Base-by-base conservation (phyloP, 148 eudicot genomes). In the Vaccinium myrtillus region DNA sequence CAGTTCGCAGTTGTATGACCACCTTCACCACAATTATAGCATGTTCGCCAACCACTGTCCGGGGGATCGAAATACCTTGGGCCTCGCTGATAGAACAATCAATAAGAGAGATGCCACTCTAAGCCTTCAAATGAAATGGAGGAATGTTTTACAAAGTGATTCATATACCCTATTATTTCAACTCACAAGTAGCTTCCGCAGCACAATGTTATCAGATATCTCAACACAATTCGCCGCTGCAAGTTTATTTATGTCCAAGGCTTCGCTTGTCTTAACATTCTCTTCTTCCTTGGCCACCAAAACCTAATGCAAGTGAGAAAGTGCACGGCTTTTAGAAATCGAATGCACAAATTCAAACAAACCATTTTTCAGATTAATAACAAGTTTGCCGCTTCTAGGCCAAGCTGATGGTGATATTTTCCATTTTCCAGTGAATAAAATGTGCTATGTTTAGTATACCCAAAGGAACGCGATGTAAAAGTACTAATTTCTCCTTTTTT, bases 131-230 rank as follows among this genome's bases (percentile, higher is more conserved):
- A 73, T 27, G 36, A 81, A 78, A 70, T 58, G 46, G 46, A 43
- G 46, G 46, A 54, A 46, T 82, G 48, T 73, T 73, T 70, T 63
- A 81, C 48, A 73, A 87, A 87, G 79, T 82, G 69, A 89, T 82
- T 84, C 39, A 36, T 85, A 77, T 75, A 84, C 83, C 78, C 87
- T 79, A 82, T 79, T 86, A 83, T 75, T 86, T 89, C 83, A 88
- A 94, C 99, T 95, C 95, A 97, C 99, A 89, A 97, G 98, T 90
- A 97, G 98, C 91, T 87, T 93, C 78, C 96, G 88, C 16, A 97
- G 56, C 85, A 97, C 93, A 85, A 59, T 86, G 84, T 94, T 97
- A 77, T 94, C 94, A 70, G 93, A 77, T 73, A 75, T 83, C 77
- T 90, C 91, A 11, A 77, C 93, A 51, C 83, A 89, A 87, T 87